phyloP scores from a whole-genome alignment of 1,284 basidiomycete species.

The Marasmius tenuissimus region DNA sequence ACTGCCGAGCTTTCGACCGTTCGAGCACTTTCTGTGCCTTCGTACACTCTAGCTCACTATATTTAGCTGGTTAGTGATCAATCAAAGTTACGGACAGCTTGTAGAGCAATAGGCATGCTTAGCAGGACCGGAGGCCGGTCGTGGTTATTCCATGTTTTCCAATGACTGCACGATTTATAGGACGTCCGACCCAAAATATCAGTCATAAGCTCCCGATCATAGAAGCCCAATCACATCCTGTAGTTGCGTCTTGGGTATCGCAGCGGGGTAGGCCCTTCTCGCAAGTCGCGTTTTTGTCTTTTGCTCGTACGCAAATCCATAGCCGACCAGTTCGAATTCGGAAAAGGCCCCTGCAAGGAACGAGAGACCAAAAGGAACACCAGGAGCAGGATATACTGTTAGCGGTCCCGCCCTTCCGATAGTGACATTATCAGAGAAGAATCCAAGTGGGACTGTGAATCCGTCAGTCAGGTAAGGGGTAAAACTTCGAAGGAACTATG shows the following conservation, averaged over 20 bases:
- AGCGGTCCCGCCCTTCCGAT: slow-evolving; percentile 39
- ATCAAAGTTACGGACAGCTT: too few relatives aligned
- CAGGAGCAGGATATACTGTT: slow-evolving; percentile 54
- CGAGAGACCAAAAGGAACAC: slow-evolving; percentile 62
- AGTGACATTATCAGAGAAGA: slow-evolving; percentile 52
- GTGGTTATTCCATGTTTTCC: too few relatives aligned
- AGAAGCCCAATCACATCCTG: slow-evolving; percentile 38
- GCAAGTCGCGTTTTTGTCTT: slow-evolving; percentile 52
- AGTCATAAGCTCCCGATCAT: too few relatives aligned
- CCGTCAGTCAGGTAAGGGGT: not conserved
- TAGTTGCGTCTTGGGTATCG: slow-evolving; percentile 63
- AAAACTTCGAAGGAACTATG: not conserved
- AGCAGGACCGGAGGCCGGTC: too few relatives aligned
- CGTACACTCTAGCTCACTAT: too few relatives aligned
- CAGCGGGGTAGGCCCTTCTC: slow-evolving; percentile 51
- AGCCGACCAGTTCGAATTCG: slow-evolving; percentile 57
- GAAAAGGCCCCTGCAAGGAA: slow-evolving; percentile 66
- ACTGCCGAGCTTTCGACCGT: too few relatives aligned
- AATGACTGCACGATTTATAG: too few relatives aligned
- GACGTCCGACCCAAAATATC: too few relatives aligned
- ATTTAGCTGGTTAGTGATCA: too few relatives aligned
- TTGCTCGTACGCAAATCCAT: slow-evolving; percentile 69
- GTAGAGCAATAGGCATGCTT: too few relatives aligned
- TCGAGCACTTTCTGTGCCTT: too few relatives aligned
- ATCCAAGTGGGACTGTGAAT: slow-evolving; percentile 56